A percentile compares a stretch with the other conserved stretches of the same genome.
Evolutionary conservation across 2,329 filamentous ascomycete genomes (phyloP).

Genomic region (Botryotinia calthae): DNA sequence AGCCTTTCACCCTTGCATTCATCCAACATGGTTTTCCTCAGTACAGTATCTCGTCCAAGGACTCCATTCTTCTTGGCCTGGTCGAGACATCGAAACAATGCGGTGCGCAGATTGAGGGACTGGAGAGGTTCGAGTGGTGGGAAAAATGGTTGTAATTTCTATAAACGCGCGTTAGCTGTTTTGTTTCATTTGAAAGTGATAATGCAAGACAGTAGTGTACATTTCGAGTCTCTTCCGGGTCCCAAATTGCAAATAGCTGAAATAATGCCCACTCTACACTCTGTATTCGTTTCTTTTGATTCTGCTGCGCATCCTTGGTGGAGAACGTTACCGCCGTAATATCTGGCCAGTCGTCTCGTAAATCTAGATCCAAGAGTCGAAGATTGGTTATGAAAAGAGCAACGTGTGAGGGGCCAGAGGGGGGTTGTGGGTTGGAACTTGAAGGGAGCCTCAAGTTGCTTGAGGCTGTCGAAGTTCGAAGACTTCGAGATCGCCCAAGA

Average conservation of each 20-base stretch:
- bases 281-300: conserved; percentile 79
- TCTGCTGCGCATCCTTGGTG: conserved; percentile 61
- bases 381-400: conserved; percentile 78
- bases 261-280: conserved; percentile 90
- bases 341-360: conserved; percentile 73
- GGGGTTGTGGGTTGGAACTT: conserved; percentile 20
- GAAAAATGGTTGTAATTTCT: conserved; percentile 90
- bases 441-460: conserved; percentile 27
- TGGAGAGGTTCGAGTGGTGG: conserved; percentile 87
- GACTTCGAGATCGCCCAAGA: conserved; percentile 31
- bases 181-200: no score
- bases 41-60: conserved; percentile 72
- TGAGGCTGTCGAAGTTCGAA: conserved; percentile 30
- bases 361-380: conserved; percentile 76
- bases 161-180: conserved; percentile 19
- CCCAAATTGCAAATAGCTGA: conserved; percentile 81
- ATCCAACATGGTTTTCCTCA: conserved; percentile 94
- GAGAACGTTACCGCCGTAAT: conserved; percentile 71
- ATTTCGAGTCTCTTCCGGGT: conserved; percentile 70
- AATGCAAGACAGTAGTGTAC: conserved; percentile 45
- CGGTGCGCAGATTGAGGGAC: conserved; percentile 84
- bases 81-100: conserved; percentile 76
- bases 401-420: conserved; percentile 49
- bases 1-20: conserved; percentile 92
- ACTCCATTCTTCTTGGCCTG: conserved; percentile 84